Evolutionary conservation across 495 filamentous ascomycete species (phyloP).

Genomic region (Xylaria bambusicola): DNA sequence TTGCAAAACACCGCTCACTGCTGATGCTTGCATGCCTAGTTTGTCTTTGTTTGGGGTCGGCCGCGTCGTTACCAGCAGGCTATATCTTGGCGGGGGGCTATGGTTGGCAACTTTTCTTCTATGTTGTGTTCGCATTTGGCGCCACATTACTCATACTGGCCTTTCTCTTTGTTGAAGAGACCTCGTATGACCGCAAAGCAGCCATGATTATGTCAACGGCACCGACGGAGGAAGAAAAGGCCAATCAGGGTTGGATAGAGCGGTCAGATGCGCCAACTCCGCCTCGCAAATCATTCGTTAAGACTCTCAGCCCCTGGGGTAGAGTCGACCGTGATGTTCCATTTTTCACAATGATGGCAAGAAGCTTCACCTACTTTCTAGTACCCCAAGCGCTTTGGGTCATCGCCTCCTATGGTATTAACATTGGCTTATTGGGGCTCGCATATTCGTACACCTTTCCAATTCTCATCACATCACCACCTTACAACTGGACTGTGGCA

Average conservation of each 20-base stretch:
- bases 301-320: constrained; percentile 53
- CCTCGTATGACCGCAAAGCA: constrained; percentile 52
- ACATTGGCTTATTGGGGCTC: constrained; percentile 60
- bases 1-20: background rate
- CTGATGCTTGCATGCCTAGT: constrained; percentile 35
- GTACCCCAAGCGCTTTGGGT: constrained; percentile 63
- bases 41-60: constrained; percentile 60
- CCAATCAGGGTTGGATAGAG: constrained; percentile 12
- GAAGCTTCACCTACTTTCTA: constrained; percentile 59
- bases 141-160: constrained; percentile 55
- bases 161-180: constrained; percentile 65
- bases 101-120: constrained; percentile 66
- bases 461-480: constrained; percentile 53
- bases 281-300: constrained; percentile 46
- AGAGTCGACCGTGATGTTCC: constrained; percentile 51
- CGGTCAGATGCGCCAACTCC: constrained; percentile 26
- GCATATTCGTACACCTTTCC: constrained; percentile 64
- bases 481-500: constrained; percentile 57
- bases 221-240: constrained; percentile 28
- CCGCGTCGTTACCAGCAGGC: constrained; percentile 60
- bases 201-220: constrained; percentile 17
- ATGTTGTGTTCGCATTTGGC: constrained; percentile 63
- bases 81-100: constrained; percentile 66
- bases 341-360: constrained; percentile 57
- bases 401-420: constrained; percentile 49